phyloP scores from a whole-genome alignment of 495 filamentous ascomycete species.

The Cryomyces minteri region DNA sequence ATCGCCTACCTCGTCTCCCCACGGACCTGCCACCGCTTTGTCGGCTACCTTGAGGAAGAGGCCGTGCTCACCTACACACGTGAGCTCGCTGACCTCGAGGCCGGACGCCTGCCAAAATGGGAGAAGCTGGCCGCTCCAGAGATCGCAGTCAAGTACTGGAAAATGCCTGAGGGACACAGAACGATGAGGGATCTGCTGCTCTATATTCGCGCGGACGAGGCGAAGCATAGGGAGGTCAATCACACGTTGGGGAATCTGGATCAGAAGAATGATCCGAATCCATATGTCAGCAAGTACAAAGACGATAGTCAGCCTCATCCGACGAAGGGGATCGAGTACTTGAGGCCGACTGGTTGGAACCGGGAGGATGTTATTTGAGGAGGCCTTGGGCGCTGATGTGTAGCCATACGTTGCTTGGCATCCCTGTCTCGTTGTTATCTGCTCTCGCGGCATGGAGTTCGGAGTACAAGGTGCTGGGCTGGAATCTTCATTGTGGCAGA shows the following conservation, averaged over 20 bases:
- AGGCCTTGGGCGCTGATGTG: too few relatives aligned
- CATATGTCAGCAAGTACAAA: slow-evolving; percentile 63
- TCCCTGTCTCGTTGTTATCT: too few relatives aligned
- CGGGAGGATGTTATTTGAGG: slow-evolving; percentile 57
- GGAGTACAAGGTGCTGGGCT: too few relatives aligned
- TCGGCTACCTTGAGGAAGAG: slow-evolving; percentile 93
- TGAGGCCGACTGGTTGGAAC: slow-evolving; percentile 64
- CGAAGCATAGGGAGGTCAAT: slow-evolving; percentile 95
- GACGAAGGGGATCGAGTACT: slow-evolving; percentile 45
- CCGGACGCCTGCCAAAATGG: slow-evolving; percentile 71
- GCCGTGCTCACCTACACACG: slow-evolving; percentile 90
- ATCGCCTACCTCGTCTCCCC: slow-evolving; percentile 76
- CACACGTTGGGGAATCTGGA: slow-evolving; percentile 79
- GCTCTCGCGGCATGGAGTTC: too few relatives aligned
- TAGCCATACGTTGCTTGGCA: too few relatives aligned
- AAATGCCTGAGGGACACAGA: slow-evolving; percentile 68
- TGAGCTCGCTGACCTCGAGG: slow-evolving; percentile 69
- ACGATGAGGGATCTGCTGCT: slow-evolving; percentile 73
- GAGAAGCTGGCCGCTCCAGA: slow-evolving; percentile 60
- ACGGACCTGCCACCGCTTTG: slow-evolving; percentile 83
- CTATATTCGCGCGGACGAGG: slow-evolving; percentile 86
- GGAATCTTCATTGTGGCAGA: too few relatives aligned
- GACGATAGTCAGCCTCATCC: slow-evolving; percentile 44
- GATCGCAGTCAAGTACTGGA: slow-evolving; percentile 79
- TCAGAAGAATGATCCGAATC: slow-evolving; percentile 73